Conservation (phyloP, 495 filamentous ascomycete genomes). For the Hypoxylon trugodes region DNA sequence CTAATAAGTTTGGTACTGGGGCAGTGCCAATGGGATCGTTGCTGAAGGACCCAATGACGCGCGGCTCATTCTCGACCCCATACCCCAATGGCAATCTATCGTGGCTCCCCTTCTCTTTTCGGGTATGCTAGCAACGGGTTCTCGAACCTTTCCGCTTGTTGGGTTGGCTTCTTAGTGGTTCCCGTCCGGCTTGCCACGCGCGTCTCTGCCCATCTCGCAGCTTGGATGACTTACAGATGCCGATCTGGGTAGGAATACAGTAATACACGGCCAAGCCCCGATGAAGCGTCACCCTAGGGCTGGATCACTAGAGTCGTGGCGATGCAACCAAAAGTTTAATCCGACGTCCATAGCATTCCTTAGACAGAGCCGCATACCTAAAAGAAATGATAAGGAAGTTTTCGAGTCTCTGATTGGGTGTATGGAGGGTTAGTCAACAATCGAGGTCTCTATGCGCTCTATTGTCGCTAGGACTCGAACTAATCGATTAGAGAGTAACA, state of each 20-base stretch:
- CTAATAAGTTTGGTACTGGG: slow-evolving; percentile 12
- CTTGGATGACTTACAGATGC: slow-evolving; percentile 1
- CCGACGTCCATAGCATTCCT: slow-evolving; percentile 17
- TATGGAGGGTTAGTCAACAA: slow-evolving; percentile 5
- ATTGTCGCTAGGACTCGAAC: neutral
- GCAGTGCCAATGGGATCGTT: slow-evolving; percentile 28
- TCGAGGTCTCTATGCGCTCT: neutral
- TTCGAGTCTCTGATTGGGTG: slow-evolving; percentile 12
- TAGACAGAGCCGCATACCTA: slow-evolving; percentile 32
- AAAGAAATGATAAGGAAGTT: slow-evolving; percentile 10
- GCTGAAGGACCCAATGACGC: slow-evolving; percentile 14
- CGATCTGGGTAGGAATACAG: slow-evolving; percentile 34
- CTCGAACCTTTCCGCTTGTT: slow-evolving; percentile 11
- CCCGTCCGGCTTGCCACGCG: slow-evolving; percentile 18
- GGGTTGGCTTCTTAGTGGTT: slow-evolving; percentile 14
- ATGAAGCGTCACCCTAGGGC: slow-evolving; percentile 22
- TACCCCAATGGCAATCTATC: slow-evolving; percentile 24
- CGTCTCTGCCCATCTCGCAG: slow-evolving; percentile 18
- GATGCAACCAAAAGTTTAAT: slow-evolving; percentile 41
- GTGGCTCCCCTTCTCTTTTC: slow-evolving; percentile 20
- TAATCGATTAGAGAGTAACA: neutral
- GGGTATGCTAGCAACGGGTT: slow-evolving; percentile 14
- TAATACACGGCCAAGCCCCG: slow-evolving; percentile 38
- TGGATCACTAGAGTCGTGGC: slow-evolving; percentile 28
- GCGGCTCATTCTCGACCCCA: slow-evolving; percentile 15